A percentile compares a stretch with the other conserved stretches of the same genome.
phyloP scores from a whole-genome alignment of 2,329 filamentous ascomycete species.

The Rhytidhysteron rufulum region DNA sequence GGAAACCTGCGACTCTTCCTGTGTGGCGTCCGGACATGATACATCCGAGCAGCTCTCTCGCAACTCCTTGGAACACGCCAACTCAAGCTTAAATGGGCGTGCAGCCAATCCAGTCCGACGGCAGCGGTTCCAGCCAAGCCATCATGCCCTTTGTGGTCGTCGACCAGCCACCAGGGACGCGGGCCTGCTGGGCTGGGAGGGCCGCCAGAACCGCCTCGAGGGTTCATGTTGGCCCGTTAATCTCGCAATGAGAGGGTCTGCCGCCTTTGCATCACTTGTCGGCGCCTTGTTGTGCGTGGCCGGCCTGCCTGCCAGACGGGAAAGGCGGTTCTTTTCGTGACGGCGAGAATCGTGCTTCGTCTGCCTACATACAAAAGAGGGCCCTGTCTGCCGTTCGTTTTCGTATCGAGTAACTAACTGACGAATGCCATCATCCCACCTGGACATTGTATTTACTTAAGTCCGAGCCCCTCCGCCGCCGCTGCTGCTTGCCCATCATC shows the following conservation, averaged over 20 bases:
- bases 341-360: too few relatives aligned
- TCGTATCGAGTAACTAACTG: too few relatives aligned
- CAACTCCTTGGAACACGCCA: slow-evolving; percentile 22
- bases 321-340: too few relatives aligned
- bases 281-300: too few relatives aligned
- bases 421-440: too few relatives aligned
- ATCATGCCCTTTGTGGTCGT: background rate
- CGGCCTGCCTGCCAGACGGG: too few relatives aligned
- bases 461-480: too few relatives aligned
- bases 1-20: slow-evolving; percentile 17
- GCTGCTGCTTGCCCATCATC: too few relatives aligned
- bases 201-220: background rate
- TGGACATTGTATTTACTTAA: too few relatives aligned
- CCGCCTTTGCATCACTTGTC: too few relatives aligned
- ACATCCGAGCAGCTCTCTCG: slow-evolving; percentile 25
- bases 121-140: slow-evolving; percentile 1
- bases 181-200: background rate
- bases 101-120: slow-evolving; percentile 1
- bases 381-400: too few relatives aligned
- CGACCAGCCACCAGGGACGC: slow-evolving; percentile 1
- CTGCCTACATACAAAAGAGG: too few relatives aligned
- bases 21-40: slow-evolving; percentile 32
- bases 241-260: background rate
- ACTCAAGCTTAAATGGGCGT: slow-evolving; percentile 22
- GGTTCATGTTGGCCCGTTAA: background rate